Conservation (phyloP, 164 flowering plant genomes). For the Sedum album region DNA sequence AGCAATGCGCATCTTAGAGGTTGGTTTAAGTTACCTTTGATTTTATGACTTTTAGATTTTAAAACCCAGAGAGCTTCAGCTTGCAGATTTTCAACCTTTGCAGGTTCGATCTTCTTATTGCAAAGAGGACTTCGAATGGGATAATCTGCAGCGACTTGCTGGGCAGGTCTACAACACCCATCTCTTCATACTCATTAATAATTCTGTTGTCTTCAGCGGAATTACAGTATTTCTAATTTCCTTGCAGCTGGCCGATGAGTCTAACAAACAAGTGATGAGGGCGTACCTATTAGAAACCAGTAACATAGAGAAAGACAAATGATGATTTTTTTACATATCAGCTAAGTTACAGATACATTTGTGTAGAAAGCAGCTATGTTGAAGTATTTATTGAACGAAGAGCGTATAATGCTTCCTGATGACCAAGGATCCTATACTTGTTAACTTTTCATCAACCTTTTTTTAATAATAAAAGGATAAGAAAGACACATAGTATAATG, state of each 20-base stretch:
- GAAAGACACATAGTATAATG: too few species aligned
- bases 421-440: background rate
- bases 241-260: slow-evolving; percentile 63
- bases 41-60: background rate
- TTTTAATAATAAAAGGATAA: too few species aligned
- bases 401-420: background rate
- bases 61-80: too few species aligned
- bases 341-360: background rate
- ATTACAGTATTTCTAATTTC: background rate
- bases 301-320: slow-evolving; percentile 35
- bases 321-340: slow-evolving; percentile 9
- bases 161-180: background rate
- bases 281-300: slow-evolving; percentile 78
- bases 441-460: too few species aligned
- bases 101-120: slow-evolving; percentile 88
- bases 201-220: background rate
- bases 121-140: slow-evolving; percentile 86
- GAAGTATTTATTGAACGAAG: background rate
- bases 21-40: slow-evolving; percentile 19
- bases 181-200: background rate
- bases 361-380: background rate
- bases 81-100: background rate
- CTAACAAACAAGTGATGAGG: slow-evolving; percentile 50
- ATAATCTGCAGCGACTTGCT: slow-evolving; percentile 63
- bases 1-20: slow-evolving; percentile 89